Percentiles rank a stretch among this genome's conserved stretches.
Evolutionary conservation across 768 basidiomycete genomes (phyloP).

Genomic region (Hericium erinaceus): DNA sequence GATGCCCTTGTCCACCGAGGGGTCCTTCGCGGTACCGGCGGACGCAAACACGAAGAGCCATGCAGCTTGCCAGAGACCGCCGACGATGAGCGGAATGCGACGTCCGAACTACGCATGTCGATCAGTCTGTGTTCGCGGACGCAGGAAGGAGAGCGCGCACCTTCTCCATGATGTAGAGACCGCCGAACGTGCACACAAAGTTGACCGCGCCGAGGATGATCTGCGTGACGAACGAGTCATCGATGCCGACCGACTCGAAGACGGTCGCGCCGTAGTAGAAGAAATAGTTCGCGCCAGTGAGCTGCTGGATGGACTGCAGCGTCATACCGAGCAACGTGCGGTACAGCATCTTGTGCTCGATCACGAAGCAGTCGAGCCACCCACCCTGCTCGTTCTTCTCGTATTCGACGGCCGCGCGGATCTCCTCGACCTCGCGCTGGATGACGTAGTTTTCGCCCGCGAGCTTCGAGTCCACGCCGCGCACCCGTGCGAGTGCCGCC

Average conservation of each 20-base stretch:
- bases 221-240: slow-evolving; percentile 60
- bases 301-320: slow-evolving; percentile 63
- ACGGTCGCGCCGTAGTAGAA: slow-evolving; percentile 59
- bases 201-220: slow-evolving; percentile 72
- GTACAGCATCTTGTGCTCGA: slow-evolving; percentile 48
- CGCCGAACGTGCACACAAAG: slow-evolving; percentile 62
- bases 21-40: slow-evolving; percentile 57
- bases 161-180: slow-evolving; percentile 64
- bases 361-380: slow-evolving; percentile 64
- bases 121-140: background rate
- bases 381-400: slow-evolving; percentile 38
- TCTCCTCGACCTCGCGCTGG: slow-evolving; percentile 43
- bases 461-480: slow-evolving; percentile 35
- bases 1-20: slow-evolving; percentile 34
- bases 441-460: slow-evolving; percentile 34
- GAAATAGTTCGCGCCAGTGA: slow-evolving; percentile 65
- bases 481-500: slow-evolving; percentile 35
- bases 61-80: slow-evolving; percentile 58
- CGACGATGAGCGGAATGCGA: slow-evolving; percentile 52
- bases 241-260: slow-evolving; percentile 57
- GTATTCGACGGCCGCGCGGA: slow-evolving; percentile 38
- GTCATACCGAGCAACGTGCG: slow-evolving; percentile 53
- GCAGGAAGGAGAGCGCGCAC: slow-evolving; percentile 22
- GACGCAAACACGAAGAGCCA: slow-evolving; percentile 71
- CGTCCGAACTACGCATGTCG: slow-evolving; percentile 44